phyloP scores from a whole-genome alignment of 192 early-diverging fungal species.

The Coemansia sp. region DNA sequence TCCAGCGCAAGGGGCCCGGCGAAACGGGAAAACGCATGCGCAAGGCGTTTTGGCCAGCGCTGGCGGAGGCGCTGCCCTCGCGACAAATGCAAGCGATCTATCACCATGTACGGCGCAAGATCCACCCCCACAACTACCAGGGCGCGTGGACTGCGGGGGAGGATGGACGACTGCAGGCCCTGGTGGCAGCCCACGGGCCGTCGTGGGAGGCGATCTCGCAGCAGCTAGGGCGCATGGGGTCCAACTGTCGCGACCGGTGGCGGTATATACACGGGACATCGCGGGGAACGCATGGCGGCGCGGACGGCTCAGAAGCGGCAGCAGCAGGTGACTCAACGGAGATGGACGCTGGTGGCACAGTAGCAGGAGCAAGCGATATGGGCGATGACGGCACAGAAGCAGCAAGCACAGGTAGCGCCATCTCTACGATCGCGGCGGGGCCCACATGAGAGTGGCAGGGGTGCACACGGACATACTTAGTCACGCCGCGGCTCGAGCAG shows the following conservation, averaged over 20 bases:
- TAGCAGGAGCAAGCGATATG: not conserved
- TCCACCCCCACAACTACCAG: conserved; percentile 51
- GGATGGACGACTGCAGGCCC: conserved; percentile 31
- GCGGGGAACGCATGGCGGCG: not conserved
- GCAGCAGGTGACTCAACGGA: not conserved
- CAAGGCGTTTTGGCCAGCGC: conserved; percentile 38
- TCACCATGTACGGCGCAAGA: conserved; percentile 46
- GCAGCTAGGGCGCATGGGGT: conserved; percentile 46
- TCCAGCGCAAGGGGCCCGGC: conserved; percentile 19
- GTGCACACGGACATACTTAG: not conserved
- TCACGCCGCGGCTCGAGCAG: not conserved
- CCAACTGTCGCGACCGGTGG: conserved; percentile 54
- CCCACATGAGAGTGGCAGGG: not conserved
- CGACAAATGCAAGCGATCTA: conserved; percentile 51
- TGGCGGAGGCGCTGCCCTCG: conserved; percentile 41
- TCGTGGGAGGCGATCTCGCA: conserved; percentile 47
- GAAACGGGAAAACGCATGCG: conserved; percentile 31
- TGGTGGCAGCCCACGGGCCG: conserved; percentile 43
- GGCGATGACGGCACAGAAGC: not conserved
- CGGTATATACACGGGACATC: conserved; percentile 36
- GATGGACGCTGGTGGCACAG: conserved; percentile 1
- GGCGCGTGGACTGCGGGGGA: conserved; percentile 43
- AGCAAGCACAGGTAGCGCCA: not conserved
- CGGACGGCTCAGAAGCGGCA: not conserved
- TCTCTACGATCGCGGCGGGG: not conserved